Base-by-base conservation (phyloP, 2,329 filamentous ascomycete species). In the Chaetomiaceae sp. region DNA sequence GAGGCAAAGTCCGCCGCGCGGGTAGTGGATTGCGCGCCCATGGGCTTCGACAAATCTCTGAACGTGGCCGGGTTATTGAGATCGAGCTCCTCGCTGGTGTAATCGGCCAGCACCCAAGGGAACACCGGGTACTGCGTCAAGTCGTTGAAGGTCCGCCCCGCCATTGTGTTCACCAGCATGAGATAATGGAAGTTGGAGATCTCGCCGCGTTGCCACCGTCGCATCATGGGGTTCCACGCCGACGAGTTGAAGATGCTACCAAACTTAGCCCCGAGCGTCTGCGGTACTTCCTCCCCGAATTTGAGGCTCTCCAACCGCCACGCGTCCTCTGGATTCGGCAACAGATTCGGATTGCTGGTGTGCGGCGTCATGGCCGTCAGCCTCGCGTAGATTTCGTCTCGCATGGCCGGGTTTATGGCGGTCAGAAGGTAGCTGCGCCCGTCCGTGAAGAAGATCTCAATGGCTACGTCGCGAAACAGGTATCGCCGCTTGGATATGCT, bases 151-250 rank as follows among this genome's bases (percentile, higher is more conserved):
- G 93, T 97, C 42, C 93, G 77, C 2, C 93, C 93, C 22, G 94
- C 94, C 78, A 98, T 88, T 0, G 93, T 97, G 61, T 98, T 98
- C 60, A 98, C 83, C 50, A 96, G 82, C 91, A 98, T 98, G 29
- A 98, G 77, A 61, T 98, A 98, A 65, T 97, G 89, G 59, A 98
- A 98, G 64, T 98, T 98, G 12, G 91, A 97, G 40, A 97, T 88
- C 60, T 98, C 93, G 11, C 94, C 93, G 62, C 83, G 85, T 49
- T 93, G 78, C 93, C 93, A 98, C 63, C 83, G 84, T 54, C 85
- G 84, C 59, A 93, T 95, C 8, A 88, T 83, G 9, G 90, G 87
- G 55, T 89, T 90, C 64, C 85, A 86, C 0, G 86, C 78, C 0
- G 81, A 83, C 18, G 88, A 79, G 53, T 89, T 88, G 71, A 98